These are phyloP conservation scores for Talaromyces adpressus DNA, from an alignment of 495 filamentous ascomycete species.

Conservation along the genomic window DNA sequence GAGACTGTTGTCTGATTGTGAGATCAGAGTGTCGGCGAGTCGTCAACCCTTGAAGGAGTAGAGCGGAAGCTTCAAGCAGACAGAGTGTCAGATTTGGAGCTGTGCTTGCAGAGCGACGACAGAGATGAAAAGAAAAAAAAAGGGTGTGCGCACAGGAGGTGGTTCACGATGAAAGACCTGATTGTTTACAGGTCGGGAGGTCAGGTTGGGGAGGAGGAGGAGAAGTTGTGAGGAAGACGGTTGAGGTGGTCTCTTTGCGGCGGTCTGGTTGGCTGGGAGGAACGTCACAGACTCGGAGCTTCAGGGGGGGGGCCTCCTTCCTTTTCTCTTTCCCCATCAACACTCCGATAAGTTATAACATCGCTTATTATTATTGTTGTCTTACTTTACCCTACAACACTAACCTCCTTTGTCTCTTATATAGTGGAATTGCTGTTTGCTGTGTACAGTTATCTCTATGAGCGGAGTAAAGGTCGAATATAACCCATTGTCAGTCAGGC, in stretches of 20 bases:
- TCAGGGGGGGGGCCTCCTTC: background rate
- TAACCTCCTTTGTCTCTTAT: background rate
- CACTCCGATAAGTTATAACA: background rate
- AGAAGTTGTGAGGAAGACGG: background rate
- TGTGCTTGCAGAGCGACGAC: background rate
- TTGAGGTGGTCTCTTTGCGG: background rate
- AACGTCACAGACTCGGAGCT: background rate
- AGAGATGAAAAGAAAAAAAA: background rate
- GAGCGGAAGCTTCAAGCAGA: background rate
- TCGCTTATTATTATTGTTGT: background rate
- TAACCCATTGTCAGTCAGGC: background rate
- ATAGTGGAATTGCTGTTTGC: background rate
- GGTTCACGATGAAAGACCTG: background rate
- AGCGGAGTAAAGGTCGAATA: background rate
- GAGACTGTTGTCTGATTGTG: background rate
- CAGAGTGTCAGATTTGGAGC: background rate
- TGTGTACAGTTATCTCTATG: background rate
- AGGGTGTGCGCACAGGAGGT: background rate
- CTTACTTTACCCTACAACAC: background rate
- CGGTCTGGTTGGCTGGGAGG: background rate
- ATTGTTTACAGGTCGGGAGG: background rate
- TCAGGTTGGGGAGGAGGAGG: background rate
- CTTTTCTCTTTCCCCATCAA: background rate
- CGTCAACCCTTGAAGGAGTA: background rate
- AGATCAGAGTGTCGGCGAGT: background rate